Evolutionary conservation across 2,329 filamentous ascomycete species (phyloP).

Genomic region (Dactylellina drechsleri): DNA sequence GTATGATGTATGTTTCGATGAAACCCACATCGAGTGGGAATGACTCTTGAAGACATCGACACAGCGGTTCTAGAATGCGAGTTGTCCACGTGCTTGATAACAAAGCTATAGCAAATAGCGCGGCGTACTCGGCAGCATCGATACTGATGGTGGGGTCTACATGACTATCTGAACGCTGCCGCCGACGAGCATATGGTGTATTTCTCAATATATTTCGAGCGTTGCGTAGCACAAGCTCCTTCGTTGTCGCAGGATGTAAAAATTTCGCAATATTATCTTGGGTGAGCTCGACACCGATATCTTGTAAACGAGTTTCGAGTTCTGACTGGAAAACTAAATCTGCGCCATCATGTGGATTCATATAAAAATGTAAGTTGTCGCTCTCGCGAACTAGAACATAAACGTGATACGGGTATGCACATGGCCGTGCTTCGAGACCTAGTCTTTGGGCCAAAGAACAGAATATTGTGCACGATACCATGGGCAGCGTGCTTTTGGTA

Average conservation of each 20-base stretch:
- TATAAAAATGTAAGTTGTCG: constrained; percentile 69
- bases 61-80: constrained; percentile 60
- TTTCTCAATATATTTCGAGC: constrained; percentile 83
- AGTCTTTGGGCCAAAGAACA: constrained; percentile 79
- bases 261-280: constrained; percentile 59
- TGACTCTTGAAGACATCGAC: constrained; percentile 61
- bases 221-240: constrained; percentile 77
- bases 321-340: constrained; percentile 35
- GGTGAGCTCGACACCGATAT: constrained; percentile 62
- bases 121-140: constrained; percentile 62
- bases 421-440: constrained; percentile 79
- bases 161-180: constrained; percentile 51
- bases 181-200: constrained; percentile 67
- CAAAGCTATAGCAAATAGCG: constrained; percentile 61
- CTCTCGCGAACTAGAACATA: constrained; percentile 77
- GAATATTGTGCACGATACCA: constrained; percentile 88
- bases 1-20: constrained; percentile 61
- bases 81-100: constrained; percentile 58
- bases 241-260: constrained; percentile 71
- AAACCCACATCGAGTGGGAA: constrained; percentile 62
- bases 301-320: constrained; percentile 56
- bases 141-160: constrained; percentile 60
- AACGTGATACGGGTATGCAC: constrained; percentile 84
- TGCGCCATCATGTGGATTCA: constrained; percentile 53
- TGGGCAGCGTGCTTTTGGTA: constrained; percentile 77